These are phyloP conservation scores for Galerina sulciceps DNA, from an alignment of 768 basidiomycete genomes.

Conservation along the genomic window DNA sequence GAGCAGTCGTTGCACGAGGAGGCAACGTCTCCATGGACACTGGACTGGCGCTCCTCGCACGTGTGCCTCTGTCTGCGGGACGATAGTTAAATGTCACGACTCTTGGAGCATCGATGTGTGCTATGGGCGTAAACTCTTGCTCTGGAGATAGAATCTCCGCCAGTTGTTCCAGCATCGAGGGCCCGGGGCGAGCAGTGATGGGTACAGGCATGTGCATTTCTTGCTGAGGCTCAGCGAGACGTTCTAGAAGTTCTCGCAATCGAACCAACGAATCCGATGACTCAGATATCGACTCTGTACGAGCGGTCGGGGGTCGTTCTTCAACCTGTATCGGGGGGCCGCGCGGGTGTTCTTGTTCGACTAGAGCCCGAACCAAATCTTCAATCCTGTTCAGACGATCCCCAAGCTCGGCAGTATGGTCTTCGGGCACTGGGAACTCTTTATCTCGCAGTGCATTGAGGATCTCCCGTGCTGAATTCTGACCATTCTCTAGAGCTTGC, in stretches of 20 bases:
- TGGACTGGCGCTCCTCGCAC: constrained; percentile 42
- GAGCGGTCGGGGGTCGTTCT: constrained; percentile 18
- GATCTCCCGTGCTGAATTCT: constrained; percentile 60
- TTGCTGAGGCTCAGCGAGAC: constrained; percentile 22
- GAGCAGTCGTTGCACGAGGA: constrained; percentile 26
- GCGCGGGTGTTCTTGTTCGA: constrained; percentile 36
- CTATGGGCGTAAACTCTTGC: constrained; percentile 39
- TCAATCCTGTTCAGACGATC: constrained; percentile 52
- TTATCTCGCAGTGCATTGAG: constrained; percentile 66
- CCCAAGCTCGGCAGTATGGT: constrained; percentile 41
- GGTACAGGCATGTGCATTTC: constrained; percentile 45
- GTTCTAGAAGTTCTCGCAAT: constrained; percentile 28
- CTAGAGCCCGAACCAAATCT: constrained; percentile 43
- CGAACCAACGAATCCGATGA: constrained; percentile 33
- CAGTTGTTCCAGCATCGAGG: constrained; percentile 61
- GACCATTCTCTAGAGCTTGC: constrained; percentile 63
- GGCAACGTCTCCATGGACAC: constrained; percentile 32
- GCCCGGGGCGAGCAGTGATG: constrained; percentile 48
- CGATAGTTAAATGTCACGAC: constrained; percentile 60
- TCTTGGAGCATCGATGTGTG: constrained; percentile 52
- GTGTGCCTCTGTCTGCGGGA: constrained; percentile 40
- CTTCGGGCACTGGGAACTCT: constrained; percentile 36
- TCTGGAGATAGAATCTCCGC: constrained; percentile 62
- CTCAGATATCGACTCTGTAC: constrained; percentile 31
- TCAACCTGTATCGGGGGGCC: constrained; percentile 22